Evolutionary conservation across 202 grass and related monocot species (phyloP), one percentile per base, ranked within the genome.

Genomic region (Alloteropsis angusta): DNA sequence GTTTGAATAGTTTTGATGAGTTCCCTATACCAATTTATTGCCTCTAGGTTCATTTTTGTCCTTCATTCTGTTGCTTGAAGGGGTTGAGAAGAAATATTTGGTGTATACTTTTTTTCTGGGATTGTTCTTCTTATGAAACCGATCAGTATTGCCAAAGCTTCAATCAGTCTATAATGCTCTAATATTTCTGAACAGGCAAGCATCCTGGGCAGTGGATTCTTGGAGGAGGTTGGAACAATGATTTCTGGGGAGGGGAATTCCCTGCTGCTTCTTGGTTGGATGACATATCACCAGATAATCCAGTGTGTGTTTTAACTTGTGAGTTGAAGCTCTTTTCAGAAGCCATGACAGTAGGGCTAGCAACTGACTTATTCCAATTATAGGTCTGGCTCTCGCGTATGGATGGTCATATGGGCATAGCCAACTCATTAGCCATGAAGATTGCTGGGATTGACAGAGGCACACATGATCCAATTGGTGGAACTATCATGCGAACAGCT

Each of bases 141-240:
- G 39, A 41, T 41, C 55, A 68, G n/a, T 4, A 22, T 28, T 84
- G 45, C 18, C 17, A 41, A 65, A 49, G 6, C 3, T 71, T 69
- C 39, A 52, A 14, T 41, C 55, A 28, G 23, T 14, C 12, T 28
- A 58, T 4, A 58, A 26, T 14, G 39, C 13, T 58, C 46, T 6
- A 60, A 16, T 32, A 75, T 37, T 64, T 59, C 26, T 62, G 0
- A 66, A 39, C 78, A 98, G 95, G 79, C 43, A 98, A 89, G 30
- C 64, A 53, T 79, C 74, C 10, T 66, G 88, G 92, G 4, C 74
- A 93, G 58, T 99, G 96, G 96, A 53, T 95, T 12, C 69, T 90
- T 17, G 96, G 90, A 39, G 88, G 90, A 14, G 92, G 92, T 55
- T 98, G 95, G 95, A 98, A 98, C 68, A 93, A 88, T 76, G 91